phyloP scores from a whole-genome alignment of 768 basidiomycete species.

The Lyophyllum decastes region DNA sequence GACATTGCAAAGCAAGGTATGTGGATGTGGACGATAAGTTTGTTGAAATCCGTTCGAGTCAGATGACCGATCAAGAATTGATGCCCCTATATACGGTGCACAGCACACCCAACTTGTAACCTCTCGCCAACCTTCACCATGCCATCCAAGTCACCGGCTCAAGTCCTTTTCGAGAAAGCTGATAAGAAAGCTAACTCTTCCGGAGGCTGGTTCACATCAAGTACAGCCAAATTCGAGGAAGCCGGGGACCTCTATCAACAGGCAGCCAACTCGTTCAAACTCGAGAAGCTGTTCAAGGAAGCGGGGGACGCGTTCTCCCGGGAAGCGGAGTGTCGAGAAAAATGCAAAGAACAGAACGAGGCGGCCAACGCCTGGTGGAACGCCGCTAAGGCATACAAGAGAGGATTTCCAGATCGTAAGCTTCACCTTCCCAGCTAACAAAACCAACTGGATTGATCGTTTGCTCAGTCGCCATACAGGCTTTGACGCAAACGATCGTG shows the following conservation, averaged over 20 bases:
- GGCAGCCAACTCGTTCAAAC: constrained; percentile 90
- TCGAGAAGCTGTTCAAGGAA: constrained; percentile 90
- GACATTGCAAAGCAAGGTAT: constrained; percentile 27
- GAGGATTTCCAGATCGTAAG: constrained; percentile 81
- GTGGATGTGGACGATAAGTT: neutral
- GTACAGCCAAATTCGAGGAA: constrained; percentile 86
- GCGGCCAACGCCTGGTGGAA: constrained; percentile 99
- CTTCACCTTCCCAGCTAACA: neutral
- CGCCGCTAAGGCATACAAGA: constrained; percentile 94
- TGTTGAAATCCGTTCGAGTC: neutral
- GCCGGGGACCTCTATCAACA: constrained; percentile 95
- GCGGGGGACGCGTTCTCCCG: constrained; percentile 91
- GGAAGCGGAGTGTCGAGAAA: constrained; percentile 93
- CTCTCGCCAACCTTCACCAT: constrained; percentile 35
- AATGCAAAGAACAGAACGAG: constrained; percentile 85
- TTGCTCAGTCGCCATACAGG: constrained; percentile 80
- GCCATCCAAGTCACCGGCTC: constrained; percentile 78
- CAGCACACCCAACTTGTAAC: constrained; percentile 8
- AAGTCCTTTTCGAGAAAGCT: constrained; percentile 79
- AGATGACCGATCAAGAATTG: constrained; percentile 15
- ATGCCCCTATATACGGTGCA: neutral
- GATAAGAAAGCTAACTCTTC: constrained; percentile 91
- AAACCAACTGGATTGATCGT: constrained; percentile 15
- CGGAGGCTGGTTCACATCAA: constrained; percentile 85
- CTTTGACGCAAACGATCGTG: constrained; percentile 80